Evolutionary conservation across 305 asterid species (phyloP).

Genomic region (Fraxinus albicans): DNA sequence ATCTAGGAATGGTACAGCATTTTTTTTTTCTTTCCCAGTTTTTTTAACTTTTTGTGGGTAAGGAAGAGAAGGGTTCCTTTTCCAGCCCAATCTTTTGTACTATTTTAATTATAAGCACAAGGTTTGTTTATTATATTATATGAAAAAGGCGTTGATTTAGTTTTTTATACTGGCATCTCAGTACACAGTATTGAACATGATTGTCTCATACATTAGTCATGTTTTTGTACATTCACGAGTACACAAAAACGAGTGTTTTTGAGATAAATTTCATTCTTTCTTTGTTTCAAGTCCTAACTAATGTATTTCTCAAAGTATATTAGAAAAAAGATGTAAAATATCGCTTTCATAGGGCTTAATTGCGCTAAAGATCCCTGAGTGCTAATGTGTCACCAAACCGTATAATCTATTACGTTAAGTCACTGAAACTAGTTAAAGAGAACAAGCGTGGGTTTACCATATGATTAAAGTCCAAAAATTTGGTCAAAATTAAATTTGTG

Average conservation of each 20-base stretch:
- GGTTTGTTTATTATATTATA: conserved; percentile 50
- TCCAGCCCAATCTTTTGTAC: conserved; percentile 40
- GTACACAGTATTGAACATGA: background rate
- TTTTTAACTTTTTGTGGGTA: conserved; percentile 23
- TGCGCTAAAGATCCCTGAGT: too few relatives aligned
- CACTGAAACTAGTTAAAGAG: too few relatives aligned
- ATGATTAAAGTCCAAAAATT: too few relatives aligned
- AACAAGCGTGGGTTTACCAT: too few relatives aligned
- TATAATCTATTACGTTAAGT: too few relatives aligned
- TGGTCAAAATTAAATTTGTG: too few relatives aligned
- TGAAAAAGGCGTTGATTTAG: conserved; percentile 36
- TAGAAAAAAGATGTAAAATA: background rate
- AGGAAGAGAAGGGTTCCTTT: conserved; percentile 51
- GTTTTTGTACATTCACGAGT: background rate
- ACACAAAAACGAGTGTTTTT: background rate
- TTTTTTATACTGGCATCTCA: background rate
- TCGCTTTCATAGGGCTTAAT: conserved; percentile 29
- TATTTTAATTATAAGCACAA: conserved; percentile 31
- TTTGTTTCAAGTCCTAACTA: background rate
- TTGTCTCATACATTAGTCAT: background rate
- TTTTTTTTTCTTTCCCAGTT: background rate
- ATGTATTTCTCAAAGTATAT: too few relatives aligned
- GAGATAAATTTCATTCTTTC: conserved; percentile 11
- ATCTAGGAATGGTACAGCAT: conserved; percentile 38
- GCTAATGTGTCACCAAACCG: too few relatives aligned